Evolutionary conservation across 139 green algal genomes (phyloP).

Genomic region (Tetradesmus obliquus): DNA sequence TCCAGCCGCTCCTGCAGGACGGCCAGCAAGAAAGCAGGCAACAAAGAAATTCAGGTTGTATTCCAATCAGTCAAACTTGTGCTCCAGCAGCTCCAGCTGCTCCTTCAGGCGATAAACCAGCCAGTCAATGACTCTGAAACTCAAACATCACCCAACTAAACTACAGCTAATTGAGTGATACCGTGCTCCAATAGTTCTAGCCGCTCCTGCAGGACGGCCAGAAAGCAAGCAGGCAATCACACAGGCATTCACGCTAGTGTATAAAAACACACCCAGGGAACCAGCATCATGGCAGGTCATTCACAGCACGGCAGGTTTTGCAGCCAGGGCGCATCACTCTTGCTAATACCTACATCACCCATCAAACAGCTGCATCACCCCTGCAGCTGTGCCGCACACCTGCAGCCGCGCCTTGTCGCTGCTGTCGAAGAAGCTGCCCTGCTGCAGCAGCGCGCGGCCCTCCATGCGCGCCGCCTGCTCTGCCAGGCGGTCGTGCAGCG

Average conservation of each 20-base stretch:
- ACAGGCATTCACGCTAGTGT: background rate
- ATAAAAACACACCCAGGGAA: too few species aligned
- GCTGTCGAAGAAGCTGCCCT: conserved; percentile 10
- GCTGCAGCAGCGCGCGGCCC: conserved; percentile 9
- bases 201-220: conserved; percentile 20
- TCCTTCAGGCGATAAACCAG: too few species aligned
- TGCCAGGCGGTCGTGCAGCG: conserved; percentile 41
- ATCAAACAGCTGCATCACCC: too few species aligned
- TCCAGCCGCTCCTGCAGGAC: conserved; percentile 21
- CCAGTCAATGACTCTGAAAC: too few species aligned
- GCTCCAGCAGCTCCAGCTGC: background rate
- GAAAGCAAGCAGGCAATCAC: background rate
- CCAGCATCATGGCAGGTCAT: too few species aligned
- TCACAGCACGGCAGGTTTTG: too few species aligned
- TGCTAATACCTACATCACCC: background rate
- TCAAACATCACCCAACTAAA: conserved; percentile 41
- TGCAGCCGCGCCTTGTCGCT: conserved; percentile 49
- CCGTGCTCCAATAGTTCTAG: conserved; percentile 49
- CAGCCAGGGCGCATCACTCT: background rate
- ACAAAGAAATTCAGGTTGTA: too few species aligned
- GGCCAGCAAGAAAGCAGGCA: background rate
- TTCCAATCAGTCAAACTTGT: background rate
- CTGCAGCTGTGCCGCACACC: conserved; percentile 15
- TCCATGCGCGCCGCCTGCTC: conserved; percentile 12
- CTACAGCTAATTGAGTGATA: conserved; percentile 45